A percentile compares a stretch with the other conserved stretches of the same genome.
phyloP scores from a whole-genome alignment of 1,139 yeast species.

The Suhomyces bribrorum region DNA sequence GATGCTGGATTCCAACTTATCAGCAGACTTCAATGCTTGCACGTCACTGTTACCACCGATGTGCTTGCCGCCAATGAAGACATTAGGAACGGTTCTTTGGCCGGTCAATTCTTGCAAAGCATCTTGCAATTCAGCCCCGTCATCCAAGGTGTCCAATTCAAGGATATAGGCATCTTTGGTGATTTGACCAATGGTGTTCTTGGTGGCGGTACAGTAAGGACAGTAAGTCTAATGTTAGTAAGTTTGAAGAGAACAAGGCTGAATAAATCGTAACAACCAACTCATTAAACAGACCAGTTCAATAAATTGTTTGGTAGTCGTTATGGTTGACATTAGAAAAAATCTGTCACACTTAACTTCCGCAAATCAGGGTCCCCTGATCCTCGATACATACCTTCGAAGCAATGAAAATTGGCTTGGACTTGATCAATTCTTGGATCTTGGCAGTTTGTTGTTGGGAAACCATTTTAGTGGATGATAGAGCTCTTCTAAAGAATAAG shows the following conservation, averaged over 20 bases:
- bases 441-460: constrained; percentile 55
- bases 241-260: constrained; percentile 1
- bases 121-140: constrained; percentile 63
- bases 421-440: constrained; percentile 64
- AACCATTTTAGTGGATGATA: constrained; percentile 20
- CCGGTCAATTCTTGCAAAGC: constrained; percentile 78
- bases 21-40: constrained; percentile 52
- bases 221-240: constrained; percentile 44
- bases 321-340: no score
- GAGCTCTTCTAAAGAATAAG: constrained; percentile 14
- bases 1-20: constrained; percentile 26
- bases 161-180: constrained; percentile 58
- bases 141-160: constrained; percentile 57
- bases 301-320: no score
- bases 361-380: not conserved
- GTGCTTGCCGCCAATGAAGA: constrained; percentile 86
- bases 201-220: constrained; percentile 72
- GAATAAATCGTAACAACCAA: no score
- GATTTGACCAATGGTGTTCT: constrained; percentile 55
- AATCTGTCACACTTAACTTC: no score
- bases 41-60: constrained; percentile 93
- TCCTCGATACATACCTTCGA: constrained; percentile 53
- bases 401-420: constrained; percentile 77
- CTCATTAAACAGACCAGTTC: no score
- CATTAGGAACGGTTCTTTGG: constrained; percentile 91